These are phyloP conservation scores for Lactarius hatsudake DNA, from an alignment of 768 basidiomycete genomes.

Conservation along the genomic window DNA sequence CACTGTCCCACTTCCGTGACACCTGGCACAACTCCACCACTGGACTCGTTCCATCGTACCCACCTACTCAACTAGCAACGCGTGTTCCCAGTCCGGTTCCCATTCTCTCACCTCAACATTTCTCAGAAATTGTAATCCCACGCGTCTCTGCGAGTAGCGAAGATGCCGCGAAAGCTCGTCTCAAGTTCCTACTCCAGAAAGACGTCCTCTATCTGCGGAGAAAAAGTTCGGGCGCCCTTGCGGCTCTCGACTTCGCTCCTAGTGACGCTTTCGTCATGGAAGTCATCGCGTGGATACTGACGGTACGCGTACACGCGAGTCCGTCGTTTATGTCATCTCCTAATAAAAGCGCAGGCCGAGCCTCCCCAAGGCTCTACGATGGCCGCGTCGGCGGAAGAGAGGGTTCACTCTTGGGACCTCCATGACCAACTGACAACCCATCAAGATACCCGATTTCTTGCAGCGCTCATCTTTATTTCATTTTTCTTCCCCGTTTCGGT, in stretches of 20 bases:
- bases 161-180: constrained; percentile 18
- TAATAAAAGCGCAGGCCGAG: constrained; percentile 15
- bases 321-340: neutral
- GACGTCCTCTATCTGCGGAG: neutral
- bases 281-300: constrained; percentile 25
- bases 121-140: constrained; percentile 4
- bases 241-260: neutral
- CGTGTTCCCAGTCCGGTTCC: constrained; percentile 8
- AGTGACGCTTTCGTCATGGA: constrained; percentile 8
- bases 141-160: neutral
- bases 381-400: neutral
- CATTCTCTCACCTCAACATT: neutral
- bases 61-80: constrained; percentile 15
- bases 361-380: constrained; percentile 11
- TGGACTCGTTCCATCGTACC: neutral
- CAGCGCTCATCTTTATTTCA: constrained; percentile 19
- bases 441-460: constrained; percentile 25
- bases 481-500: constrained; percentile 12
- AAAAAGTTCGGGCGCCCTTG: neutral
- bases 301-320: neutral
- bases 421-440: constrained; percentile 22
- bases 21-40: neutral
- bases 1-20: neutral
- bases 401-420: constrained; percentile 16
- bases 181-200: constrained; percentile 9